phyloP scores from a whole-genome alignment of 257 asterid species.

The Primulina tabacum region DNA sequence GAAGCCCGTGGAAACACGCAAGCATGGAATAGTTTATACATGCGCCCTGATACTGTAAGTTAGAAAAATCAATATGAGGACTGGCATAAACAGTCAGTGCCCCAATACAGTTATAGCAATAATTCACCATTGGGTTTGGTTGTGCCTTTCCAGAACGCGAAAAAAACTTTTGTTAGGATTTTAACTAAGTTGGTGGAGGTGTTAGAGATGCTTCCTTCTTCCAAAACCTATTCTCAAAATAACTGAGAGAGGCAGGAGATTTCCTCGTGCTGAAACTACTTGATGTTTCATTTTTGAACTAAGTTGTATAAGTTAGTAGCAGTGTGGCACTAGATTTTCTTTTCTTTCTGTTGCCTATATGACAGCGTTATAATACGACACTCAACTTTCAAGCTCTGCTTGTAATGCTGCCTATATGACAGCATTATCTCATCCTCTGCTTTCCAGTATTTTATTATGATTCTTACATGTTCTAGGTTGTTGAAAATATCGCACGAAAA shows the following conservation, averaged over 20 bases:
- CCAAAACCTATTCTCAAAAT: background rate
- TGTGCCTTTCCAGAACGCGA: background rate
- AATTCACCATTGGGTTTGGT: slow-evolving; percentile 8
- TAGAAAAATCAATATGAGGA: slow-evolving; percentile 16
- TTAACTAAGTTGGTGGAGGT: background rate
- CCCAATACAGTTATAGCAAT: background rate
- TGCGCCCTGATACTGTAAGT: slow-evolving; percentile 93
- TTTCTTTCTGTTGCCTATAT: slow-evolving; percentile 12
- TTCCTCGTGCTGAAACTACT: slow-evolving; percentile 15
- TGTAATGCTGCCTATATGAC: slow-evolving; percentile 14
- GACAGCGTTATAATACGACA: background rate
- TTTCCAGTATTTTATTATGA: slow-evolving; percentile 25
- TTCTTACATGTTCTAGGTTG: slow-evolving; percentile 50
- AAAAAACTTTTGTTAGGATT: slow-evolving; percentile 2
- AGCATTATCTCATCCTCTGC: slow-evolving; percentile 12
- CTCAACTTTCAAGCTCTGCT: slow-evolving; percentile 7
- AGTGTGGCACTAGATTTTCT: slow-evolving; percentile 3
- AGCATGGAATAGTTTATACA: slow-evolving; percentile 84
- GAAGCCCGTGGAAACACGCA: slow-evolving; percentile 87
- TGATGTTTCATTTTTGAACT: slow-evolving; percentile 22
- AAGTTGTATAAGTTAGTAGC: slow-evolving; percentile 4
- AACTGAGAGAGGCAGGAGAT: slow-evolving; percentile 7
- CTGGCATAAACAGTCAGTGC: slow-evolving; percentile 14
- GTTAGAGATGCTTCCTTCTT: background rate
- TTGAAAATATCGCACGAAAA: slow-evolving; percentile 83